Conservation (phyloP, 106 monocot species). For the Allium sativum region DNA sequence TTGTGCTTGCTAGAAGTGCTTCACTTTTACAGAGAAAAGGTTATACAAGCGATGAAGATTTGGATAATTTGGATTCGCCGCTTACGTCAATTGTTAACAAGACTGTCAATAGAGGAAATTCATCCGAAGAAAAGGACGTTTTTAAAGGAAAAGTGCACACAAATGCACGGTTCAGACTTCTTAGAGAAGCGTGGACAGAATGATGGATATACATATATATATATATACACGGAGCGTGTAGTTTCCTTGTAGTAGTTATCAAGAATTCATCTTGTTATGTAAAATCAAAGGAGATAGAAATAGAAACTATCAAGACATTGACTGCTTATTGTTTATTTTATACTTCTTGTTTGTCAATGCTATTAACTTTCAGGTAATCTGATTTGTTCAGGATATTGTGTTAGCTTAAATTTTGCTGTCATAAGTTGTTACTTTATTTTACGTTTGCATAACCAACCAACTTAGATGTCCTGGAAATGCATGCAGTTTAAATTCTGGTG, state of each 20-base stretch:
- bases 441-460: too few species aligned
- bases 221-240: neutral
- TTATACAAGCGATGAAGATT: constrained; percentile 87
- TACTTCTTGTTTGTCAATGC: too few species aligned
- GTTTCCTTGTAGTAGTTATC: neutral
- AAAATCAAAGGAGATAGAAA: neutral
- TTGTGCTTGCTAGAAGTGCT: constrained; percentile 31
- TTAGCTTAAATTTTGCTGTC: too few species aligned
- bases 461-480: too few species aligned
- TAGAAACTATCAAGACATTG: neutral
- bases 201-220: constrained; percentile 5
- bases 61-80: constrained; percentile 69
- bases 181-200: constrained; percentile 55
- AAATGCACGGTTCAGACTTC: constrained; percentile 44
- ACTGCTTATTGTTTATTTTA: constrained; percentile 1
- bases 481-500: too few species aligned
- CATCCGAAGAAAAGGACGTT: constrained; percentile 1
- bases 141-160: constrained; percentile 1
- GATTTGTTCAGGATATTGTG: too few species aligned
- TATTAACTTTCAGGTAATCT: too few species aligned
- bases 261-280: constrained; percentile 9
- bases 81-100: constrained; percentile 43
- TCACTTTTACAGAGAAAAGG: constrained; percentile 64
- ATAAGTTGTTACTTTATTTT: too few species aligned
- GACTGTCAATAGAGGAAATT: neutral